Evolutionary conservation across 495 filamentous ascomycete species (phyloP), one percentile per base, ranked within the genome.

Genomic region (Penicillium pulvis): DNA sequence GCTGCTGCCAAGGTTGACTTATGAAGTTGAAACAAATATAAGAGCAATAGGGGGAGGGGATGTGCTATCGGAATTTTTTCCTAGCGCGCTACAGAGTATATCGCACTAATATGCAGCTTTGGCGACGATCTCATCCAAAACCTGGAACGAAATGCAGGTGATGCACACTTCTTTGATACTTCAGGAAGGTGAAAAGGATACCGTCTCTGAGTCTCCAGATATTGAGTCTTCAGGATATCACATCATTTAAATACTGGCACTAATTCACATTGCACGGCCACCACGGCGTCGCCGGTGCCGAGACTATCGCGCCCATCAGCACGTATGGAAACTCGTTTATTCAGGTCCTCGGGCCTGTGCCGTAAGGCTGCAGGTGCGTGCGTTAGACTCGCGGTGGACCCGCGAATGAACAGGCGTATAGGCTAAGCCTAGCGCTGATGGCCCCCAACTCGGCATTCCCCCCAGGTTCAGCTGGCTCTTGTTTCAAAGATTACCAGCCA

Each of bases 331-430:
- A 58, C 57, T 55, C 41, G 53, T 54, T 28, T 41, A 42, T 19
- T 51, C 36, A 26, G 28, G 23, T n/a, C 23, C 33, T 51, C 17
- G 11, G 28, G 31, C 45, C 36, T 56, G 55, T 52, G 26, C 56
- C 41, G 52, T 68, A 70, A 69, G 64, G 67, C 64, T 70, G 67
- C 64, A 70, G 60, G 60, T 35, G 41, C 54, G 51, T 65, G 57
- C 64, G 56, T 64, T 60, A 61, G 47, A 58, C 50, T 65, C 36
- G 51, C 36, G 2, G 20, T 53, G 35, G 6, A 14, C 11, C 53
- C 31, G 31, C 59, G 54, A 64, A 69, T 58, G 49, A 62, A 48
- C 36, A 55, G 30, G 51, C 41, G n/a, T 31, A 20, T 23, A 30
- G 19, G 33, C 46, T 19, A 49, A 49, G 51, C 24, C 51, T 20